phyloP scores from a whole-genome alignment of 192 early-diverging fungal genomes.

The Dimargaris cristalligena region DNA sequence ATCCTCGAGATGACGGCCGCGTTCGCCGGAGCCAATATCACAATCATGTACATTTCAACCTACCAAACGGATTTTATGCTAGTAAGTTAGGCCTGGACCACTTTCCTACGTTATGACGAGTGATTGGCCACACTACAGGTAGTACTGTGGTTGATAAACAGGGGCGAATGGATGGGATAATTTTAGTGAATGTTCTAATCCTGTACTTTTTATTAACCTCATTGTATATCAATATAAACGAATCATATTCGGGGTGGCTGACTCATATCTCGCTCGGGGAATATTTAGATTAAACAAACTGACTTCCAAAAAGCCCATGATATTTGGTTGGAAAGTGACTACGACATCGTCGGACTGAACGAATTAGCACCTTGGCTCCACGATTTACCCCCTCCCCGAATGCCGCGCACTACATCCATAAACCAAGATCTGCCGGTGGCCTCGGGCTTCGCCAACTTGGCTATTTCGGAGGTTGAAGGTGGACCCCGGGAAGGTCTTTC shows the following conservation, averaged over 20 bases:
- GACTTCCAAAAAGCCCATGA: neutral
- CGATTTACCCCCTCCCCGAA: neutral
- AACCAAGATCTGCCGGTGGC: neutral
- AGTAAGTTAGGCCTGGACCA: conserved; percentile 17
- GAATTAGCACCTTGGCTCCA: neutral
- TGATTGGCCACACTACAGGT: no score
- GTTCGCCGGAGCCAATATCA: conserved; percentile 26
- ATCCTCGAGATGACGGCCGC: neutral
- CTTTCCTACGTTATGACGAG: neutral
- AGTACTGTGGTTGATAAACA: no score
- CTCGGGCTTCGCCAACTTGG: no score
- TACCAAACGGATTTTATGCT: conserved; percentile 48
- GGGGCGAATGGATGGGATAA: no score
- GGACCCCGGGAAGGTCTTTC: no score
- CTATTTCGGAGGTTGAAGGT: no score
- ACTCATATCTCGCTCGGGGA: neutral
- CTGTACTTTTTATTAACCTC: neutral
- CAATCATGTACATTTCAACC: conserved; percentile 48
- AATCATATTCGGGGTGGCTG: neutral
- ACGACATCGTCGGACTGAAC: neutral
- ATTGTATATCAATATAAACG: neutral
- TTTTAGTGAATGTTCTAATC: no score
- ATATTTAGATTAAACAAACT: neutral
- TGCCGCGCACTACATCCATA: neutral
- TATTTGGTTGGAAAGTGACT: neutral